Evolutionary conservation across 371 early-diverging fungal genomes (phyloP), one percentile per base, ranked within the genome.

Genomic region (Mucor racemosus): DNA sequence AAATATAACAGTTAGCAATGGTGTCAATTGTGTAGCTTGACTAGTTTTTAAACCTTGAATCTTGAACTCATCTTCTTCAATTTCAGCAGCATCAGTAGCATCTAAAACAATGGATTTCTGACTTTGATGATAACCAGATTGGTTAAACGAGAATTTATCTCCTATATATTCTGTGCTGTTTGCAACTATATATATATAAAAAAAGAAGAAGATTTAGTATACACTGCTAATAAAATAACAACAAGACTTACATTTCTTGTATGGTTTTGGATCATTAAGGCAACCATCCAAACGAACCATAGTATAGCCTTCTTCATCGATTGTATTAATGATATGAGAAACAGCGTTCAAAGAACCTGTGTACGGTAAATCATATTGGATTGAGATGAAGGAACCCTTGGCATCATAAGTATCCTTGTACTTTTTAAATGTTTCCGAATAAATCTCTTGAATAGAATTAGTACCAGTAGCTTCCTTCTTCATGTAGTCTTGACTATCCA

Each of bases 251-350:
- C 78, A 63, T 71, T 83, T 76, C 71, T 84, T 84, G 62, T 87
- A 87, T 5, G 86, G 87, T 1, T 76, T 70, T 48, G 79, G 72
- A 65, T 87, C 86, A 42, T 83, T 81, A 8, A 82, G 50, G 63
- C 87, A 87, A 5, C 86, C 86, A 61, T 87, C 87, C 58, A 85
- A 58, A 15, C 86, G 78, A n/a, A 87, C 86, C 84, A 87, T 80
- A 48, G 76, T 84, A 48, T 85, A 87, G 6, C 84, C 84, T 54
- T 82, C 69, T 14, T 79, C 67, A 19, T 80, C 67, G 60, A 87
- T 82, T 0, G 78, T 69, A 39, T 83, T 80, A 42, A 87, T 66
- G 33, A 82, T 74, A 65, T 83, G 76, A 39, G 79, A 76, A 14
- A 82, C 60, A 8, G 79, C 86, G 10, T 75, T 64, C 13, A 81